A percentile compares a stretch with the other conserved stretches of the same genome.
Conservation (phyloP, 768 basidiomycete species). For the Chalciporus piperatus region DNA sequence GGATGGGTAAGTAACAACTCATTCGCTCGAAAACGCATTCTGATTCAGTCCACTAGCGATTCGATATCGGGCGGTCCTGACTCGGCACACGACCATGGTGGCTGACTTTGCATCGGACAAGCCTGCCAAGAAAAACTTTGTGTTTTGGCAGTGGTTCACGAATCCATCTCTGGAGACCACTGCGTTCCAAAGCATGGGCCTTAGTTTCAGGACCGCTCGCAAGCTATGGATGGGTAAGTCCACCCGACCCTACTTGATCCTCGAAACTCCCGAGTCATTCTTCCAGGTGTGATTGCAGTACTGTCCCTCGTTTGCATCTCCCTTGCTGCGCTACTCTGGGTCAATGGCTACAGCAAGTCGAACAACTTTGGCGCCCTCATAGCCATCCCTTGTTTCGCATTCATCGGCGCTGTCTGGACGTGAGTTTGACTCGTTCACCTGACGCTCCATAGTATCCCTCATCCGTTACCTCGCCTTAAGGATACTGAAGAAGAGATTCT, state of each 20-base stretch:
- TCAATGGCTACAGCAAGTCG: slow-evolving; percentile 33
- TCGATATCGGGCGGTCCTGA: too few species aligned
- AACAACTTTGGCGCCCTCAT: slow-evolving; percentile 41
- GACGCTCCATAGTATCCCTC: not conserved
- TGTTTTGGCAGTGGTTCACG: slow-evolving; percentile 7
- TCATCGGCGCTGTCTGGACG: slow-evolving; percentile 28
- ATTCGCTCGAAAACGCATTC: too few species aligned
- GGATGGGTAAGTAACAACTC: too few species aligned
- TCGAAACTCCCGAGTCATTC: not conserved
- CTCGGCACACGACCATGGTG: too few species aligned
- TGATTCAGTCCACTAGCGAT: too few species aligned
- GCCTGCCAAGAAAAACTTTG: too few species aligned
- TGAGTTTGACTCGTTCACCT: slow-evolving; percentile 18
- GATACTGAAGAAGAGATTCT: slow-evolving; percentile 26
- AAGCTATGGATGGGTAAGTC: slow-evolving; percentile 36
- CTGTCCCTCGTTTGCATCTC: slow-evolving; percentile 35
- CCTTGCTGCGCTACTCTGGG: slow-evolving; percentile 36
- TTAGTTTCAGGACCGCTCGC: slow-evolving; percentile 47
- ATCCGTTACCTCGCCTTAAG: slow-evolving; percentile 7
- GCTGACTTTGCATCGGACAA: not conserved
- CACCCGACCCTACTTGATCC: not conserved
- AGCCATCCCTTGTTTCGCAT: slow-evolving; percentile 30
- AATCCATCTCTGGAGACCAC: not conserved
- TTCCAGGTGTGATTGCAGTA: slow-evolving; percentile 34
- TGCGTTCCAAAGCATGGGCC: slow-evolving; percentile 28